Base-by-base conservation (phyloP, 2,329 filamentous ascomycete genomes). In the Cephalotrichum gorgonifer region DNA sequence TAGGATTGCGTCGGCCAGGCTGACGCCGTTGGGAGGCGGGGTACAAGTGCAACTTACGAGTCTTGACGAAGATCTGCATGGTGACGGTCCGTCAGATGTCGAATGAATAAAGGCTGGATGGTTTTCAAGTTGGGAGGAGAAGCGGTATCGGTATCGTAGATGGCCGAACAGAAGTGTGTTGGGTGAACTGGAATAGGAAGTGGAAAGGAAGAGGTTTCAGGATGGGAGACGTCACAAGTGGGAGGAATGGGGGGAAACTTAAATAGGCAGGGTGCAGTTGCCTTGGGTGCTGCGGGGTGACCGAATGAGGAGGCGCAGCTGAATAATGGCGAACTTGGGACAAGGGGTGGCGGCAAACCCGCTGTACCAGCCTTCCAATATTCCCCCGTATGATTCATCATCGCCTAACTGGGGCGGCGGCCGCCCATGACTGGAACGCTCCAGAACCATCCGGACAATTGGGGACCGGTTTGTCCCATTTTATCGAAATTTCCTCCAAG, bases 21-120 rank as follows among this genome's bases (percentile, higher is more conserved):
- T 41, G n/a, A n/a, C n/a, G n/a, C n/a, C n/a, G n/a, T n/a, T n/a
- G n/a, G n/a, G n/a, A 31, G 39, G 14, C 41, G 45, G 30, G 45
- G 15, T 20, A 8, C 12, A 33, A 25, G 33, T 55, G 59, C 31
- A 61, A 84, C 85, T 79, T 76, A 88, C 85, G 80, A 60, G 89
- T 95, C 84, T 95, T 95, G 63, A 95, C 90, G 72, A 95, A 96
- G 78, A 96, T 95, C 79, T 95, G 90, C 90, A 95, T 94, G 69
- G 58, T 82, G 70, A 57, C 65, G 63, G 59, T 59, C 59, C 48
- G 48, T 52, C 49, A 54, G 55, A 51, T 58, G 46, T 22, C 6
- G 33, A 20, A 20, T 9, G 51, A 47, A 50, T 28, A 48, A 48
- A 45, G 28, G 45, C 31, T 50, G 20, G 35, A 39, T 39, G 35